These are phyloP conservation scores for Starmerella gropengiesseri DNA, from an alignment of 805 yeast genomes.

Conservation along the genomic window DNA sequence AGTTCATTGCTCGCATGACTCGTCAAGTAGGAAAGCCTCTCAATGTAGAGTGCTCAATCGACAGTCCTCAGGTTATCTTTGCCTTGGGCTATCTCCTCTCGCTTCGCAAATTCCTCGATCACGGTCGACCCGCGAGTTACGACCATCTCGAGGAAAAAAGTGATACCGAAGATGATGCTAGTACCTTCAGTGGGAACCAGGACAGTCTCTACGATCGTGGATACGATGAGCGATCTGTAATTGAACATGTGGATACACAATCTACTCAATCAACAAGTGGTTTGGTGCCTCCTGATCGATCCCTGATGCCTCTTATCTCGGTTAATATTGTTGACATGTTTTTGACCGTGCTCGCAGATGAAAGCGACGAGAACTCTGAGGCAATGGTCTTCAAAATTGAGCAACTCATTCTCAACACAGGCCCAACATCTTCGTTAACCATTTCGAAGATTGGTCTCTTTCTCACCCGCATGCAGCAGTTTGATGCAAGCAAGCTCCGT, in stretches of 20 bases:
- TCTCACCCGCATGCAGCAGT: slow-evolving; percentile 59
- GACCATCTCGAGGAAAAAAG: slow-evolving; percentile 17
- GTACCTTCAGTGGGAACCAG: neutral
- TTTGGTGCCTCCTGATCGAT: neutral
- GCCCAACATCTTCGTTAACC: slow-evolving; percentile 52
- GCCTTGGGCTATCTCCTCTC: slow-evolving; percentile 83
- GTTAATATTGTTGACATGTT: slow-evolving; percentile 69
- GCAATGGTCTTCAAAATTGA: slow-evolving; percentile 85
- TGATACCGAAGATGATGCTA: slow-evolving; percentile 8
- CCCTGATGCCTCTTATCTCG: slow-evolving; percentile 2
- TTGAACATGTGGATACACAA: too few species aligned
- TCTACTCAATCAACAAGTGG: neutral
- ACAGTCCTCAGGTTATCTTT: slow-evolving; percentile 66
- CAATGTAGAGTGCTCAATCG: slow-evolving; percentile 37
- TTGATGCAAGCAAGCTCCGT: slow-evolving; percentile 52
- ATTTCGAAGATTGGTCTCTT: slow-evolving; percentile 80
- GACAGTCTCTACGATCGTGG: neutral
- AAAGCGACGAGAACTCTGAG: slow-evolving; percentile 56
- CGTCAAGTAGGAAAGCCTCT: slow-evolving; percentile 20
- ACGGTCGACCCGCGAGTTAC: slow-evolving; percentile 28
- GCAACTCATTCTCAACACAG: slow-evolving; percentile 60
- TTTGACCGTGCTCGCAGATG: slow-evolving; percentile 68
- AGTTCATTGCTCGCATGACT: slow-evolving; percentile 46
- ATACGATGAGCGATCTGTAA: neutral
- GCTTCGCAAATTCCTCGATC: slow-evolving; percentile 51